phyloP scores from a whole-genome alignment of 148 eudicot genomes.

The Spergularia marina region DNA sequence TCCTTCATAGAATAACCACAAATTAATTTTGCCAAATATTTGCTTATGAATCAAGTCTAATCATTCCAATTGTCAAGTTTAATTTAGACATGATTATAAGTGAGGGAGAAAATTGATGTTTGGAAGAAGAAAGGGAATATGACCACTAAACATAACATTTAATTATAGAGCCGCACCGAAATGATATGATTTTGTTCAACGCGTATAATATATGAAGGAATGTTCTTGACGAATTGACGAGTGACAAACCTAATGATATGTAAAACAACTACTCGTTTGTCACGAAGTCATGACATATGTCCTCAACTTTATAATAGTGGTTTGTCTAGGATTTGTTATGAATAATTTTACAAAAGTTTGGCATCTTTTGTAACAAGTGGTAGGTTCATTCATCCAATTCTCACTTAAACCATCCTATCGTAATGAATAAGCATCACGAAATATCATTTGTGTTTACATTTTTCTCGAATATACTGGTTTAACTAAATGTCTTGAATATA shows the following conservation, averaged over 20 bases:
- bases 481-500: too few relatives aligned
- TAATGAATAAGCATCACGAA: too few relatives aligned
- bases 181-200: conserved; percentile 4
- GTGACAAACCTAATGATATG: conserved; percentile 1
- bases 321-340: conserved; percentile 2
- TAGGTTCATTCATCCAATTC: too few relatives aligned
- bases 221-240: conserved; percentile 7
- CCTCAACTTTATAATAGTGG: neutral
- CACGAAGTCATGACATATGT: conserved; percentile 2
- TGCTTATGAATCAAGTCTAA: conserved; percentile 6
- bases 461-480: too few relatives aligned
- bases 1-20: too few relatives aligned
- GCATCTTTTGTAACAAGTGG: too few relatives aligned
- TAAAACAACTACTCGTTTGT: neutral
- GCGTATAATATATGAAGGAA: conserved; percentile 1
- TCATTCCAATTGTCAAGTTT: neutral
- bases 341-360: too few relatives aligned
- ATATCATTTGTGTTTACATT: too few relatives aligned
- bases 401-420: too few relatives aligned
- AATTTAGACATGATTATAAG: neutral
- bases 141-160: neutral
- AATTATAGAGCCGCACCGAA: neutral
- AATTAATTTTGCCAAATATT: neutral
- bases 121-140: conserved; percentile 4
- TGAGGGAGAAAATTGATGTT: too few relatives aligned